These are phyloP conservation scores for Microbotryum intermedium DNA, from an alignment of 1,284 basidiomycete genomes.

Conservation along the genomic window DNA sequence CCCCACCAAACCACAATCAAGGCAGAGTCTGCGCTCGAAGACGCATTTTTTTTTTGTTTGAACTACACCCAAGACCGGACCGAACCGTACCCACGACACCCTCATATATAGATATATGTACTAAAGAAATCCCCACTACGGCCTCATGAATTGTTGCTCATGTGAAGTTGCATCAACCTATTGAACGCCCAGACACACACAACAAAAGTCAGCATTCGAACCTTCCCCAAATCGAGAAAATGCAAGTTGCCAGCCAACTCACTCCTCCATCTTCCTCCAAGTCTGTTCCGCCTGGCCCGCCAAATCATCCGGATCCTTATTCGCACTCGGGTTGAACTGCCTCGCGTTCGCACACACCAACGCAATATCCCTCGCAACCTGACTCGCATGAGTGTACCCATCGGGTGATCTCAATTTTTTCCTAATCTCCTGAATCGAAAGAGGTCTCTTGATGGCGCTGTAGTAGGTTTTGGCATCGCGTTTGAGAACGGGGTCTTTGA, in stretches of 20 bases:
- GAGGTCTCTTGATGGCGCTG: constrained; percentile 79
- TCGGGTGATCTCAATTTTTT: constrained; percentile 66
- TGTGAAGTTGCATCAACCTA: too few relatives aligned
- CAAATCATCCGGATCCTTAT: constrained; percentile 36
- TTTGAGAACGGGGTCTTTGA: constrained; percentile 78
- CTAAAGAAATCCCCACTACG: too few relatives aligned
- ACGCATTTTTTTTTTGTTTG: too few relatives aligned
- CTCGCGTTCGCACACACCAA: constrained; percentile 93
- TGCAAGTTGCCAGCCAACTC: background rate
- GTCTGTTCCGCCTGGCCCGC: constrained; percentile 72
- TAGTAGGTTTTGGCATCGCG: constrained; percentile 82
- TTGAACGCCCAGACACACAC: too few relatives aligned
- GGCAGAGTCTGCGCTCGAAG: too few relatives aligned
- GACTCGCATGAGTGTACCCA: constrained; percentile 62
- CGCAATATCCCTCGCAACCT: constrained; percentile 80
- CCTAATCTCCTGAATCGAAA: constrained; percentile 86
- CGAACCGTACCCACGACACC: too few relatives aligned
- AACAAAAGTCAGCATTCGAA: too few relatives aligned
- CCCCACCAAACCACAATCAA: too few relatives aligned
- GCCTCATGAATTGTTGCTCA: too few relatives aligned
- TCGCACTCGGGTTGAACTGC: constrained; percentile 70
- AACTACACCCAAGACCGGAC: too few relatives aligned
- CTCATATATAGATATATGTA: too few relatives aligned
- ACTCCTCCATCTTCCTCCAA: constrained; percentile 57
- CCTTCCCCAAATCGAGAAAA: too few relatives aligned